phyloP scores from a whole-genome alignment of 257 asterid genomes.

The Buddleja alternifolia region DNA sequence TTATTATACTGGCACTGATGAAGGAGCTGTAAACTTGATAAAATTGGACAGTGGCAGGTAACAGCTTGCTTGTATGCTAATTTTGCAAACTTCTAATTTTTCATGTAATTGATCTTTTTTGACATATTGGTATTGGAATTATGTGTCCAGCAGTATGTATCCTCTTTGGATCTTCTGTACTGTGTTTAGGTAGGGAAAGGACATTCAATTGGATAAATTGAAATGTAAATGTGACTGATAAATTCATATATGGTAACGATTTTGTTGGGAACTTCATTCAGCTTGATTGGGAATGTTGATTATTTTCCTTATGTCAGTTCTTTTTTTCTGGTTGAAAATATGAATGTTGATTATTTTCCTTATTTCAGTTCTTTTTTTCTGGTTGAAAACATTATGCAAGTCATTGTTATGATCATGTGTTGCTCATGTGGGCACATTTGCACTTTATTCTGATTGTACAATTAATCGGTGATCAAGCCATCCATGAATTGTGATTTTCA shows the following conservation, averaged over 20 bases:
- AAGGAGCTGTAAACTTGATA: slow-evolving; percentile 95
- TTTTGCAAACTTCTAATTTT: not conserved
- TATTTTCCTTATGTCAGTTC: slow-evolving; percentile 1
- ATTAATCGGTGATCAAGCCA: not conserved
- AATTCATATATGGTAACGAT: slow-evolving; percentile 6
- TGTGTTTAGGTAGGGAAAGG: not conserved
- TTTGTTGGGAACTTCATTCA: no score
- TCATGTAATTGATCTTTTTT: slow-evolving; percentile 2
- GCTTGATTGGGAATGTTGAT: not conserved
- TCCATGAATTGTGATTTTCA: slow-evolving; percentile 9
- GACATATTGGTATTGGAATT: not conserved
- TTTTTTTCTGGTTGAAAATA: not conserved
- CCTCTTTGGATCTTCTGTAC: not conserved
- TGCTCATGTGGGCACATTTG: not conserved
- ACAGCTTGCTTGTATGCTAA: slow-evolving; percentile 6
- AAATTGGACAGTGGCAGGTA: slow-evolving; percentile 95
- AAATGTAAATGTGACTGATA: slow-evolving; percentile 9
- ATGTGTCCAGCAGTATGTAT: not conserved
- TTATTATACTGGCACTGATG: slow-evolving; percentile 97
- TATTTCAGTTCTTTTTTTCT: slow-evolving; percentile 8
- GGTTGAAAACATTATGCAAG: not conserved
- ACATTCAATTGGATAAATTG: slow-evolving; percentile 4
- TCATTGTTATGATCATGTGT: not conserved
- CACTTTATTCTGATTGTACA: not conserved
- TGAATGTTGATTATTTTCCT: not conserved